Evolutionary conservation across 2,329 filamentous ascomycete genomes (phyloP).

Genomic region (Phialocephala sp.): DNA sequence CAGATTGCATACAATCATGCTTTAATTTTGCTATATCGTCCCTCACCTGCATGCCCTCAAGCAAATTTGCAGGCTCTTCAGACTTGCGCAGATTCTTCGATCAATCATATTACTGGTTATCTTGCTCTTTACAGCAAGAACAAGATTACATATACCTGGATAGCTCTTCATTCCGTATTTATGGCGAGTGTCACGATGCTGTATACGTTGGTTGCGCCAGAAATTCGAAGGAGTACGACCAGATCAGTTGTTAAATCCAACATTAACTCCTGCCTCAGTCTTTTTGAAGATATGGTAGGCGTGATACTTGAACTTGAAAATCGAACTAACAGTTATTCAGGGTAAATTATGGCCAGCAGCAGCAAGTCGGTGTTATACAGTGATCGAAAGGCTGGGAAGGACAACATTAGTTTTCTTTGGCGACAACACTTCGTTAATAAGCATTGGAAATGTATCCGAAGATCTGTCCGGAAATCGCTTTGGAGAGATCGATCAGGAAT

Average conservation of each 20-base stretch:
- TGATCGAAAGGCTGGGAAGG: slow-evolving; percentile 8
- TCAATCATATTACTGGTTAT: slow-evolving; percentile 12
- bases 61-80: slow-evolving; percentile 3
- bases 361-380: slow-evolving; percentile 3
- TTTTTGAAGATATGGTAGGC: slow-evolving; percentile 15
- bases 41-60: slow-evolving; percentile 13
- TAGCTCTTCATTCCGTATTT: slow-evolving; percentile 11
- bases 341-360: slow-evolving; percentile 10
- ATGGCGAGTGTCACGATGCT: slow-evolving; percentile 15
- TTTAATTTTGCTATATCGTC: slow-evolving; percentile 12
- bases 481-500: slow-evolving; percentile 13
- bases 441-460: background rate
- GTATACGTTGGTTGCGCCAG: slow-evolving; percentile 7
- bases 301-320: too few species aligned
- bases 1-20: slow-evolving; percentile 16
- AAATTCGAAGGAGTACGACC: slow-evolving; percentile 10
- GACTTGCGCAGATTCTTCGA: slow-evolving; percentile 11
- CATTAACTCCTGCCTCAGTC: slow-evolving; percentile 12
- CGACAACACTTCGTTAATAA: background rate
- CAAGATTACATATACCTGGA: slow-evolving; percentile 16
- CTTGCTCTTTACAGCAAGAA: slow-evolving; percentile 16
- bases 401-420: slow-evolving; percentile 5
- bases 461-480: background rate
- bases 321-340: background rate
- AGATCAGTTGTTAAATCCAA: slow-evolving; percentile 9